Base-by-base conservation (phyloP, 805 yeast genomes). In the Barnettozyma populi region DNA sequence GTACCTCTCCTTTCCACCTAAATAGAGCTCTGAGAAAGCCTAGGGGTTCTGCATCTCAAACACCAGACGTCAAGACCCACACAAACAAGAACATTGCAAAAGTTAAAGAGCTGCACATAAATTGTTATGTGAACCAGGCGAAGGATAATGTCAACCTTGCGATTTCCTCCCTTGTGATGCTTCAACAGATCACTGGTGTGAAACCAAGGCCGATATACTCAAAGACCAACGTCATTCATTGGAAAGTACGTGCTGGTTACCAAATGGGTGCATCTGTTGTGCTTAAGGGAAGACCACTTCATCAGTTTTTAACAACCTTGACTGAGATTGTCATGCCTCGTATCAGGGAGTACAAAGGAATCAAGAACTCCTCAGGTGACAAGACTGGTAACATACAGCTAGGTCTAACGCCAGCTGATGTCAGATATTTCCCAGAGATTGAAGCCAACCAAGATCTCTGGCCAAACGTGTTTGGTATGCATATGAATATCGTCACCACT, bases 301-400 rank as follows among this genome's bases (percentile, higher is more conserved):
- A 82, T 47, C 97, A 90, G 70, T 94, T 95, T 60, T 61, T 94
- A 49, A 67, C 86, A 7, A 92, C 98, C 1, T 70, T 94, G 57
- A 82, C 95, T 1, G 99, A 94, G 69, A 71, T 95, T 53, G 98
- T 94, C 18, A 75, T 94, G 57, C 99, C 99, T 41, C 80, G 96
- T 67, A 80, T 90, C 48, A 84, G 95, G 76, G 88, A 89, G 43
- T 94, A 86, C 67, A 71, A 73, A 54, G 97, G 97, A 43, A 73
- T 94, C 44, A 76, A 80, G 29, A 80, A 80, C 67, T 73, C 76
- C 40, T 71, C 90, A 4, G 99, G 98, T 51, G 97, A 90, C 66
- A 74, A 76, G 46, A 77, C 74, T 59, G 99, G 99, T 49, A 86
- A 88, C 64, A 77, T 95, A 49, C 76, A 94, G 9, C 82, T 94